Evolutionary conservation across 768 basidiomycete species (phyloP), one percentile per base, ranked within the genome.

Genomic region (Gloeostereum incarnatum): DNA sequence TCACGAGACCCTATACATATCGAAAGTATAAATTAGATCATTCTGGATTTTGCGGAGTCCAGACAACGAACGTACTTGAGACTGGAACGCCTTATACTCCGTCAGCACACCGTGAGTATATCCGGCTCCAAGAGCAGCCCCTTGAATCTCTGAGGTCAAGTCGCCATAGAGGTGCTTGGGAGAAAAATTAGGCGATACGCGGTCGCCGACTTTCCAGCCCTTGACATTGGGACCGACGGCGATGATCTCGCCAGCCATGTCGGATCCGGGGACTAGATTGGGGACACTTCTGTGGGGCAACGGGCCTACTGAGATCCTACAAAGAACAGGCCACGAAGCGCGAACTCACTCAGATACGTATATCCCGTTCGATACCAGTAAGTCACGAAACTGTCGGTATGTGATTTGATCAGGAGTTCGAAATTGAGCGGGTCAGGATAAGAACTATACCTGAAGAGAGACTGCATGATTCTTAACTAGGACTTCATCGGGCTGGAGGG

Each of bases 201-300:
- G 69, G 41, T 77, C 75, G n/a, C 76, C 73, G 4, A 54, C 48
- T 46, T 65, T 67, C 74, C 73, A 78, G 4, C 51, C 57, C 20
- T 55, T 68, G 10, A 67, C 66, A 11, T 60, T 65, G 9, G 53
- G 53, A 4, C 66, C 66, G 8, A 75, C 49, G 1, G 68, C 61
- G 22, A 76, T 52, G 34, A 80, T 58, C 46, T 77, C 75, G 9
- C 78, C 76, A 13, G 76, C 72, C 55, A 68, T 64, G 46, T 80
- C 75, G 1, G 77, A 65, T 46, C 58, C 60, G 24, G 62, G 62
- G 7, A 67, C 57, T 1, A 61, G 47, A 36, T 61, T 47, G 5
- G 7, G 18, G 31, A 24, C 19, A 18, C 4, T 27, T 31, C 38
- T 39, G 33, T n/a, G n/a, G n/a, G n/a, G n/a, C n/a, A 9, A 33